Conservation (phyloP, 2,329 filamentous ascomycete species). For the Colletotrichum liaoningense region DNA sequence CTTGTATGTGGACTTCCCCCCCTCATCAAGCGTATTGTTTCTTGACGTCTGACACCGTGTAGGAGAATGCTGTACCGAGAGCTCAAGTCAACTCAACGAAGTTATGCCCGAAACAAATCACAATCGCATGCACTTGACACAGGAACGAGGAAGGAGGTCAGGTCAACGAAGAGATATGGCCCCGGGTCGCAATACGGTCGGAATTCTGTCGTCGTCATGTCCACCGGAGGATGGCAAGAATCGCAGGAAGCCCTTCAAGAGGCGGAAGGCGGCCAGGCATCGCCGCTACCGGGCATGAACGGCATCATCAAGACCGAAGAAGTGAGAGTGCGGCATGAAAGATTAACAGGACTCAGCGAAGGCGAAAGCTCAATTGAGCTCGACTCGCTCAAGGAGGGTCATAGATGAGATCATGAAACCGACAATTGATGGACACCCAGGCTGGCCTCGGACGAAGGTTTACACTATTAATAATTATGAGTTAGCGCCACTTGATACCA, state of each 20-base stretch:
- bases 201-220: conserved; percentile 47
- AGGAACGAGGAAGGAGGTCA: conserved; percentile 10
- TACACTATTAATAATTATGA: not conserved
- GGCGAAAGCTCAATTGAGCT: conserved; percentile 36
- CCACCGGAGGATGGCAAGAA: conserved; percentile 44
- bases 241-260: conserved; percentile 47
- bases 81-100: conserved; percentile 44
- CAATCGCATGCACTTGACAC: conserved; percentile 18
- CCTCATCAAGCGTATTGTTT: rapidly evolving
- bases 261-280: conserved; percentile 19
- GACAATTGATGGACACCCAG: not conserved
- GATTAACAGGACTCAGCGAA: not conserved
- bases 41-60: not conserved
- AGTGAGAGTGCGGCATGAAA: conserved; percentile 41
- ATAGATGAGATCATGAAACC: not conserved
- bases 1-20: conserved; percentile 40
- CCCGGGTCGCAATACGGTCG: conserved; percentile 41
- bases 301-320: conserved; percentile 47
- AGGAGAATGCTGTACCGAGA: conserved; percentile 49
- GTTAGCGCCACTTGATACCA: not conserved
- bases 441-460: not conserved
- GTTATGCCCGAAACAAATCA: conserved; percentile 42
- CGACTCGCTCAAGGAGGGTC: not conserved
- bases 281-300: not conserved
- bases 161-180: conserved; percentile 36